These are phyloP conservation scores for Malus sieversii DNA, from an alignment of 306 rosid genomes.

Conservation along the genomic window DNA sequence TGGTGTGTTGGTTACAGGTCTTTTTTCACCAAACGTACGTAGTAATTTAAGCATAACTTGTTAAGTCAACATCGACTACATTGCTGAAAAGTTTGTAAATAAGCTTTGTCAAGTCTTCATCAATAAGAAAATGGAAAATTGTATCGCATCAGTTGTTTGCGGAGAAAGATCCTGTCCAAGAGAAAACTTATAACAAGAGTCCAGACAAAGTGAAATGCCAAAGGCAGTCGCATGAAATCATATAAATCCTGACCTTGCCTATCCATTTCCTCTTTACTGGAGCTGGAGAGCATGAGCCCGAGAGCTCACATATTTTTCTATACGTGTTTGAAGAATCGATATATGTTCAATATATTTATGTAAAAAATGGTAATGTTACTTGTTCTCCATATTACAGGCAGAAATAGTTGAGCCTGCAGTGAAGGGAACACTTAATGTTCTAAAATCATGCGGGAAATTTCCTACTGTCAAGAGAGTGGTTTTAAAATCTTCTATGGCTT, in stretches of 20 bases:
- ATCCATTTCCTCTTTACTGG: neutral
- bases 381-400: neutral
- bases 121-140: neutral
- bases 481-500: neutral
- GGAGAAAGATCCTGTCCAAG: too few species aligned
- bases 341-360: too few species aligned
- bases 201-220: too few species aligned
- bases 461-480: too few species aligned
- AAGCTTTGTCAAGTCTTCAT: neutral
- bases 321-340: neutral
- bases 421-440: neutral
- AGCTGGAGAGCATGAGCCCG: neutral
- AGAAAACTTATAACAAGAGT: too few species aligned
- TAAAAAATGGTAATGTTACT: neutral
- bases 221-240: neutral
- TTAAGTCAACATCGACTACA: too few species aligned
- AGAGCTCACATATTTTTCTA: too few species aligned
- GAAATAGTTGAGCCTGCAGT: slow-evolving; percentile 27
- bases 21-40: too few species aligned
- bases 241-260: neutral
- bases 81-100: too few species aligned
- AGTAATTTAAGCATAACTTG: too few species aligned
- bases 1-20: neutral
- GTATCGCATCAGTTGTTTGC: too few species aligned
- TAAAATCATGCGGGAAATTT: too few species aligned